phyloP scores from a whole-genome alignment of 306 rosid genomes.

The Hippophae tibetana region DNA sequence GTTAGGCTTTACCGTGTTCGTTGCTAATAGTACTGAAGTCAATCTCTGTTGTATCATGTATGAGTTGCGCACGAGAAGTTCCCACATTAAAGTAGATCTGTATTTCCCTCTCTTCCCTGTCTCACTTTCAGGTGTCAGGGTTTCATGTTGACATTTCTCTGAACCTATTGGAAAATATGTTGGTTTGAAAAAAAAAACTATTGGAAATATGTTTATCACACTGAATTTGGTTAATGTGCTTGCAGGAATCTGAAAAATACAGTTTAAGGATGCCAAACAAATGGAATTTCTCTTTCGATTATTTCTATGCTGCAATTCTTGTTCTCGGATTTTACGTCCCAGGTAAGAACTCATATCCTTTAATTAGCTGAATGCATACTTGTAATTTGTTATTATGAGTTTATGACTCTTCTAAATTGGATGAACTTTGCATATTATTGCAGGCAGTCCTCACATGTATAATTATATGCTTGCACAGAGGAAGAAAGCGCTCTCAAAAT shows the following conservation, averaged over 20 bases:
- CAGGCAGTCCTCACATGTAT: constrained; percentile 79
- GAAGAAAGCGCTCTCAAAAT: constrained; percentile 58
- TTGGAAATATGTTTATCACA: too few species aligned
- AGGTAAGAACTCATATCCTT: constrained; percentile 37
- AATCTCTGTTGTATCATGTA: too few species aligned
- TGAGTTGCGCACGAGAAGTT: too few species aligned
- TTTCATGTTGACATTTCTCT: background rate
- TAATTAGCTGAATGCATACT: background rate
- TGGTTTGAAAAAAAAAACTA: background rate
- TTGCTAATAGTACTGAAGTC: too few species aligned
- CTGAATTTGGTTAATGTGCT: constrained; percentile 1
- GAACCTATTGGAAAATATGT: constrained; percentile 3
- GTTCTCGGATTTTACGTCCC: constrained; percentile 50
- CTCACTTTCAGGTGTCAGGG: too few species aligned
- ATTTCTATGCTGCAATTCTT: constrained; percentile 40
- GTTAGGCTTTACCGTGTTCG: too few species aligned
- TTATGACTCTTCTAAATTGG: constrained; percentile 6
- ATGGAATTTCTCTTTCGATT: constrained; percentile 76
- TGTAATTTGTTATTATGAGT: constrained; percentile 3
- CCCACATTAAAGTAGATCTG: too few species aligned
- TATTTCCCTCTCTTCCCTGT: too few species aligned
- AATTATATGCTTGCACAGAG: constrained; percentile 68
- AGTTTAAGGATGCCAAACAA: constrained; percentile 75
- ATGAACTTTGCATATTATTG: constrained; percentile 17
- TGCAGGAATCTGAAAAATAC: constrained; percentile 62